Base-by-base conservation (phyloP, 2,329 filamentous ascomycete genomes). In the Alternaria sp. region DNA sequence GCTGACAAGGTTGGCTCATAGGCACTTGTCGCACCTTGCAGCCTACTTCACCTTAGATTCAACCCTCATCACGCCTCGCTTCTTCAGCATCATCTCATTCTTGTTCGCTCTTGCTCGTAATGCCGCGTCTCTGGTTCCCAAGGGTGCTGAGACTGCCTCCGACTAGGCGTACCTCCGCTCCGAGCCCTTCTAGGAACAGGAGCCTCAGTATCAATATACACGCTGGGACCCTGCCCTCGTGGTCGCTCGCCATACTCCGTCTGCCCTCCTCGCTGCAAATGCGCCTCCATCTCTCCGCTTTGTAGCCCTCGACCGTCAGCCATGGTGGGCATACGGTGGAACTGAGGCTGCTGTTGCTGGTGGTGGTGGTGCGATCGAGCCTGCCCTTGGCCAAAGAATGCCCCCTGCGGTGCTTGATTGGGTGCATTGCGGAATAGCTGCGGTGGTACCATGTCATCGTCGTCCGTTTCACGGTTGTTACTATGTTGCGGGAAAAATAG, bases 131-230 rank as follows among this genome's bases (percentile, higher is more conserved):
- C 46, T 4, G 32, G 32, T 20, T 24, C 24, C 52, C 52, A 54
- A 8, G 52, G 52, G 14, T 54, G 52, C 8, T 24, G 9, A 38
- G 52, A 11, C 42, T 26, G 26, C 18, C 26, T 4, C 4, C 9
- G 2, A 12, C 14, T 30, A 38, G 28, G 1, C 32, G 14, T 16
- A 28, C 6, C 28, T 20, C 30, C 24, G 22, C 30, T 7, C 22
- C 20, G 30, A 16, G 8, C 42, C n/a, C 42, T 4, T 46, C 20
- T 30, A 26, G 30, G 32, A 38, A 18, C 20, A 38, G 46, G 20
- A 20, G 20, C 30, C 42, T 54, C 52, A 38, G 30, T 26, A 5
- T 38, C 52, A 47, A 20, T 30, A 54, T 54, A 30, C 20, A 46
- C 52, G 16, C 42, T 54, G 1, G 22, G 52, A 4, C 42, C 7